Conservation (phyloP, 805 yeast species). For the Yamadazyma insecticola region DNA sequence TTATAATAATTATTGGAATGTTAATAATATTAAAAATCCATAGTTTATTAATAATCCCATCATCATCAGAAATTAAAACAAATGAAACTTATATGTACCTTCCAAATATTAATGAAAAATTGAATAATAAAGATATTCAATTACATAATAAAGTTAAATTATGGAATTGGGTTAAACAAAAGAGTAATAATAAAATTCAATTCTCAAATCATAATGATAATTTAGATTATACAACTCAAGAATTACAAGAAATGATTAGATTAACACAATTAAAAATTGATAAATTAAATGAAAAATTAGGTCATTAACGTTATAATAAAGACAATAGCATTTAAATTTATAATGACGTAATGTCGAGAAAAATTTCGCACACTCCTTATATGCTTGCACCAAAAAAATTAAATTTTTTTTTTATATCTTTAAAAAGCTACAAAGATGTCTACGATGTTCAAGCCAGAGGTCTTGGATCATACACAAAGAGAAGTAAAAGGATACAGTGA, state of each 20-base stretch:
- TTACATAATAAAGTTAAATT: slow-evolving; percentile 52
- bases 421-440: too few species aligned
- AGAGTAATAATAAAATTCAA: slow-evolving; percentile 2
- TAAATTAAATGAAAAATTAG: slow-evolving; percentile 2
- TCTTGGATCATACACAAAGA: too few species aligned
- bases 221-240: slow-evolving; percentile 31
- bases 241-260: slow-evolving; percentile 42
- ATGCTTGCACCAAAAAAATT: too few species aligned
- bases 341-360: too few species aligned
- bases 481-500: too few species aligned
- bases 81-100: slow-evolving; percentile 10
- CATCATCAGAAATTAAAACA: not conserved
- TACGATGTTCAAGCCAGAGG: too few species aligned
- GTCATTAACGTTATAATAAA: too few species aligned
- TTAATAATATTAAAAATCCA: slow-evolving; percentile 7
- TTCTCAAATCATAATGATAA: slow-evolving; percentile 2
- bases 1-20: slow-evolving; percentile 11
- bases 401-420: too few species aligned
- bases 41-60: not conserved
- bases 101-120: slow-evolving; percentile 35
- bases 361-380: too few species aligned
- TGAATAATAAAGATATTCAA: slow-evolving; percentile 19
- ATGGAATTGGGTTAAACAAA: slow-evolving; percentile 66
- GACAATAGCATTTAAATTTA: too few species aligned
- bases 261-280: slow-evolving; percentile 23